These are phyloP conservation scores for Leccinum ponderosum DNA, from an alignment of 1,284 basidiomycete species.

Conservation along the genomic window DNA sequence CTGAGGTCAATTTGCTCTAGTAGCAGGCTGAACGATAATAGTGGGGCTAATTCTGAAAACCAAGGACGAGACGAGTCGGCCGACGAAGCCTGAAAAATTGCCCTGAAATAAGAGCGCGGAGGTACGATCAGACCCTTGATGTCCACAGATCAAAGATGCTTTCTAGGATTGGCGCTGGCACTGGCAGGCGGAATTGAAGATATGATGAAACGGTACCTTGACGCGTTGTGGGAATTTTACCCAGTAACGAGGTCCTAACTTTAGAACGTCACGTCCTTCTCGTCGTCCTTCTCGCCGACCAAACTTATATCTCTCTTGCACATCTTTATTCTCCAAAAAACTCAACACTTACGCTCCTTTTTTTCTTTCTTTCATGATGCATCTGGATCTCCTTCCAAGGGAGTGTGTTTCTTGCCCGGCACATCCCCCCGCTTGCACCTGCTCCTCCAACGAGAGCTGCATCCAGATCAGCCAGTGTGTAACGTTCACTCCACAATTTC, in stretches of 20 bases:
- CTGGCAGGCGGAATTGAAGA: not conserved
- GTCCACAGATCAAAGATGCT: not conserved
- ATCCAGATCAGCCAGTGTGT: constrained; percentile 58
- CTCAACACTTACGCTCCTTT: constrained; percentile 33
- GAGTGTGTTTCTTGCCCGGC: constrained; percentile 46
- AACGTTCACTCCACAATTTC: not conserved
- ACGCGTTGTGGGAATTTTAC: not conserved
- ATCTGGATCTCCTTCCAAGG: constrained; percentile 47
- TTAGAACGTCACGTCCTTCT: not conserved
- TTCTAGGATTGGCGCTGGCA: not conserved
- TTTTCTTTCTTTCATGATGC: constrained; percentile 45
- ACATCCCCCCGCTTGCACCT: constrained; percentile 51
- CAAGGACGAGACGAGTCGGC: not conserved
- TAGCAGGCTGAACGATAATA: not conserved
- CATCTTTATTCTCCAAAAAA: not conserved
- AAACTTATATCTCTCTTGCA: constrained; percentile 7
- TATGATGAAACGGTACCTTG: not conserved
- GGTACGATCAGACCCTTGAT: not conserved
- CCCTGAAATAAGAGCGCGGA: not conserved
- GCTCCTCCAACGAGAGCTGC: constrained; percentile 55
- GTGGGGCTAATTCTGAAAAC: not conserved
- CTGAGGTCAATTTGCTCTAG: not conserved
- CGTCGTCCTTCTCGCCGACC: not conserved
- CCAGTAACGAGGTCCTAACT: constrained; percentile 1
- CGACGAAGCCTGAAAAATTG: too few species aligned